These are phyloP conservation scores for Tillandsia leiboldiana DNA, from an alignment of 176 grass and related monocot genomes.

Conservation along the genomic window DNA sequence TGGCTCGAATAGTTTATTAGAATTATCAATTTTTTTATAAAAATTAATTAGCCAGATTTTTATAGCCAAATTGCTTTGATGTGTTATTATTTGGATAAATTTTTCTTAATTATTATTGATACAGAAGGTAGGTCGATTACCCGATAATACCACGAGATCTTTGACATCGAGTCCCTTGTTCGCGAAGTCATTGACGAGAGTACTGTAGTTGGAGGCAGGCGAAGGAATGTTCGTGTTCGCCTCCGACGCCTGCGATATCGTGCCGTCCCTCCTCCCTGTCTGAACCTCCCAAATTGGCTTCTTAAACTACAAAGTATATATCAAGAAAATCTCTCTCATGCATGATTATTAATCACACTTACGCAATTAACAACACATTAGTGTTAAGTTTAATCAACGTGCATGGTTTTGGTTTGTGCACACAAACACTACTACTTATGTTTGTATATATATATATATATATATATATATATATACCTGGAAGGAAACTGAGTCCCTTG, in stretches of 20 bases:
- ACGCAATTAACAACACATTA: neutral
- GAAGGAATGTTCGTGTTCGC: slow-evolving; percentile 15
- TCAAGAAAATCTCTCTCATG: neutral
- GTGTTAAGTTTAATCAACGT: neutral
- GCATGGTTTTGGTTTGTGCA: neutral
- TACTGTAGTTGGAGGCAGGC: neutral
- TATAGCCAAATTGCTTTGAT: too few species aligned
- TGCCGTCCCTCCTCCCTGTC: slow-evolving; percentile 16
- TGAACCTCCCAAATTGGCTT: neutral
- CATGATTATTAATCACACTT: neutral
- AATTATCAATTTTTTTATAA: too few species aligned
- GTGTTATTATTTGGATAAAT: neutral
- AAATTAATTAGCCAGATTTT: too few species aligned
- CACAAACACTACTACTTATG: too few species aligned
- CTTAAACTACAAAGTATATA: neutral
- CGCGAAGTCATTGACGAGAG: neutral
- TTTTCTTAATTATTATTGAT: neutral
- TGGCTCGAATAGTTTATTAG: too few species aligned
- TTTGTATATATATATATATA: neutral
- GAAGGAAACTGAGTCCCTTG: slow-evolving; percentile 18
- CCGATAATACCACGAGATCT: slow-evolving; percentile 20
- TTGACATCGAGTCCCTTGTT: slow-evolving; percentile 2
- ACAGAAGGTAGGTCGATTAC: neutral
- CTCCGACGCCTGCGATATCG: slow-evolving; percentile 4
- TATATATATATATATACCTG: neutral